Base-by-base conservation (phyloP, 768 basidiomycete species). In the Tubosaeta sp. region DNA sequence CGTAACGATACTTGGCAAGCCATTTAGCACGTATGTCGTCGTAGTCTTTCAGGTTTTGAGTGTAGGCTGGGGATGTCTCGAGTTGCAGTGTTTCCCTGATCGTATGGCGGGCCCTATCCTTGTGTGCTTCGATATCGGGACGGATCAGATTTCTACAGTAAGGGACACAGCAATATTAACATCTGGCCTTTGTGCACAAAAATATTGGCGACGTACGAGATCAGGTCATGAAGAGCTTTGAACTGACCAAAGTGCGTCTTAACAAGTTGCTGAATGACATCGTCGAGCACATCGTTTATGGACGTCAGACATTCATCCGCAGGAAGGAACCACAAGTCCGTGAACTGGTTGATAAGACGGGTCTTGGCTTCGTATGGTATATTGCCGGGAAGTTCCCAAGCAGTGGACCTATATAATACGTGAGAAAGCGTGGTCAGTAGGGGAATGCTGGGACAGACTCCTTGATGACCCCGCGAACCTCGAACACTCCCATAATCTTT, bases 301-400 rank as follows among this genome's bases (percentile, higher is more conserved):
- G 50, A 54, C 1, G 62, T 56, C 62, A 76, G 66, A 51, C 76
- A 76, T 10, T 53, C 49, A 6, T 61, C 35, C 0, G 71, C 64
- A 1, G 78, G 75, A 0, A 35, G 43, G 1, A 48, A 39, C 80
- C 80, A 81, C 12, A 66, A 31, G 5, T 47, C 50, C 16, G 72
- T 72, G 43, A 66, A 72, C 12, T 55, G 43, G 5, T 57, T 54
- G 32, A 79, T 74, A 14, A 77, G 65, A 26, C 59, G 61, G 11
- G 53, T 56, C 45, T 73, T 76, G 11, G 76, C 74, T 25, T 67
- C 68, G 49, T 68, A 76, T 0, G 76, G 76, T 25, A 75, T 56
- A 35, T 76, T 67, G 6, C 64, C 60, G 0, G 74, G 74, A 31
- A 78, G 68, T 43, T 78, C 74, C 76, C 76, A 77, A 3, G 64